These are phyloP conservation scores for Yamadazyma epiphylla DNA, from an alignment of 1,139 yeast genomes.

Conservation along the genomic window DNA sequence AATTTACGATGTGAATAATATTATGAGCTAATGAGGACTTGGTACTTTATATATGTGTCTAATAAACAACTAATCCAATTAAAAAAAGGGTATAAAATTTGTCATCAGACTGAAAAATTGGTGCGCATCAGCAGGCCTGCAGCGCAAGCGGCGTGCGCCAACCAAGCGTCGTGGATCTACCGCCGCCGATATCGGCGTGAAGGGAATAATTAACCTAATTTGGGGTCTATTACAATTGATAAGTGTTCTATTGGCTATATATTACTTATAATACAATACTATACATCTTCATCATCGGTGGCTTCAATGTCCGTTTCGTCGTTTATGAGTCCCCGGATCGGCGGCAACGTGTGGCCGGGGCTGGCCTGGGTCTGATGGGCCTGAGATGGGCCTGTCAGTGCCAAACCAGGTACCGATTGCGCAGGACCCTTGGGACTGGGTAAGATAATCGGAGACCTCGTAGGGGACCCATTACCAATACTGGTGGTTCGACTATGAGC, in stretches of 20 bases:
- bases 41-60: not conserved
- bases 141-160: constrained; percentile 2
- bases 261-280: too few species aligned
- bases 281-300: constrained; percentile 20
- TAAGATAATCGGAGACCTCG: too few species aligned
- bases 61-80: not conserved
- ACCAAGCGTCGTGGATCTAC: too few species aligned
- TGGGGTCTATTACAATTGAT: too few species aligned
- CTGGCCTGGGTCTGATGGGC: constrained; percentile 6
- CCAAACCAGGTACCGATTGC: constrained; percentile 7
- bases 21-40: not conserved
- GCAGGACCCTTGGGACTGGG: constrained; percentile 5
- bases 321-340: constrained; percentile 26
- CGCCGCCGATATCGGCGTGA: too few species aligned
- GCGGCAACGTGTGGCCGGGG: constrained; percentile 24
- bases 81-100: constrained; percentile 1
- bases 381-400: too few species aligned
- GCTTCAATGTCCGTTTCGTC: constrained; percentile 35
- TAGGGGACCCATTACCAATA: constrained; percentile 18
- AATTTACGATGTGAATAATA: too few species aligned
- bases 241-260: too few species aligned
- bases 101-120: constrained; percentile 3
- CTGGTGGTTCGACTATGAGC: constrained; percentile 32
- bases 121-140: not conserved
- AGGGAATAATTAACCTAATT: too few species aligned